Evolutionary conservation across 108 stramenopile species (phyloP).

Genomic region (Hondaea fermentalgiana): DNA sequence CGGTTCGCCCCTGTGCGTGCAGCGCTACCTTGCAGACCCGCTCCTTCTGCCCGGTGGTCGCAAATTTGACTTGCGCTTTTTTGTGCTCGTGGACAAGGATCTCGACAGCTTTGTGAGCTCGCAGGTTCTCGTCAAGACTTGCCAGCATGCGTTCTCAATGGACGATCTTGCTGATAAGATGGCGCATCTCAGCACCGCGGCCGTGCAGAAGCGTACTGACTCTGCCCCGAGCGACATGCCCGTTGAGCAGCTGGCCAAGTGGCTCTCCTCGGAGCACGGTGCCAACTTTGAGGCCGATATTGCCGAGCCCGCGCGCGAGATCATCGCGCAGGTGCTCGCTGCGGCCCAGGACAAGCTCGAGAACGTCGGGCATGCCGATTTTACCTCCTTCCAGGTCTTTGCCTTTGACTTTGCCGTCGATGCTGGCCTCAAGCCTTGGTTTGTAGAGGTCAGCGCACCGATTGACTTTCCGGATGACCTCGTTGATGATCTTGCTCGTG

Average conservation of each 20-base stretch:
- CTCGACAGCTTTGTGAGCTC: not conserved
- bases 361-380: not conserved
- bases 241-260: not conserved
- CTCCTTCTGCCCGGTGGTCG: not conserved
- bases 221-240: not conserved
- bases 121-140: not conserved
- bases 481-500: not conserved
- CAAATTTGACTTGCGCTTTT: slow-evolving; percentile 21
- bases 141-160: not conserved
- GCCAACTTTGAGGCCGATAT: not conserved
- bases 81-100: not conserved
- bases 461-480: slow-evolving; percentile 4
- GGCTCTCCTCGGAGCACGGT: not conserved
- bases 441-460: not conserved
- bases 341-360: not conserved
- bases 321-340: not conserved
- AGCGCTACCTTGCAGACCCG: not conserved
- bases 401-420: slow-evolving; percentile 20
- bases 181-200: not conserved
- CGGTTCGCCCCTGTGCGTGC: not conserved
- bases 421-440: slow-evolving; percentile 3
- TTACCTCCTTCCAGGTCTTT: slow-evolving; percentile 14
- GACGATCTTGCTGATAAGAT: not conserved
- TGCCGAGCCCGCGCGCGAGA: not conserved
- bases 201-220: not conserved